These are phyloP conservation scores for Kwoniella bestiolae DNA, from an alignment of 768 basidiomycete genomes.

Conservation along the genomic window DNA sequence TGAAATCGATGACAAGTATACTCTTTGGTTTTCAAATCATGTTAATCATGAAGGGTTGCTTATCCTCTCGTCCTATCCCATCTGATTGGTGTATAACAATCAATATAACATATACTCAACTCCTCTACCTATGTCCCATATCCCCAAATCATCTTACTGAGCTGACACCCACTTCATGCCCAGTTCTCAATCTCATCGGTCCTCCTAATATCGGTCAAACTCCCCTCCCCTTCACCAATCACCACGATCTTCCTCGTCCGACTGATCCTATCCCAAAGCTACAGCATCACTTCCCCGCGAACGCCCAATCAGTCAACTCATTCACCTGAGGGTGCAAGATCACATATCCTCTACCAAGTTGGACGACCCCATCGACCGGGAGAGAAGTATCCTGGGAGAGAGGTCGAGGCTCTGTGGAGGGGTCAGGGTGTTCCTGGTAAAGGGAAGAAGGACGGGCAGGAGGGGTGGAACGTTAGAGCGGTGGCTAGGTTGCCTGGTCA, in stretches of 20 bases:
- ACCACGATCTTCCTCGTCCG: conserved; percentile 53
- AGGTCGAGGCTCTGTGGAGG: conserved; percentile 41
- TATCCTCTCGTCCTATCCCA: no score
- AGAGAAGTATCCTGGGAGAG: conserved; percentile 36
- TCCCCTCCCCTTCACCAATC: conserved; percentile 42
- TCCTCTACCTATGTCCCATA: no score
- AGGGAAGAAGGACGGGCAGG: conserved; percentile 12
- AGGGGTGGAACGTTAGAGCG: conserved; percentile 43
- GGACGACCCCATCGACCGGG: conserved; percentile 34
- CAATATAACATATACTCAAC: no score
- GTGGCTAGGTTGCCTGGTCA: conserved; percentile 51
- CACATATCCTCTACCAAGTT: conserved; percentile 45
- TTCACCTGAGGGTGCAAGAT: conserved; percentile 28
- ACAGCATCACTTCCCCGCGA: conserved; percentile 44
- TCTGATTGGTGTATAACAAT: no score
- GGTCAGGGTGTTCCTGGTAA: conserved; percentile 37
- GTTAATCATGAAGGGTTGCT: no score
- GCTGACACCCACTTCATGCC: no score
- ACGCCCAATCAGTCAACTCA: conserved; percentile 42
- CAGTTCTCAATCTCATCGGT: conserved; percentile 52
- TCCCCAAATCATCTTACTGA: no score
- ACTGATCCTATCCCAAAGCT: conserved; percentile 44
- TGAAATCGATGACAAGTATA: no score
- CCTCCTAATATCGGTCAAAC: conserved; percentile 31
- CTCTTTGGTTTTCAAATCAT: no score